Evolutionary conservation across 2,329 filamentous ascomycete species (phyloP).

Genomic region (Capronia coronata): DNA sequence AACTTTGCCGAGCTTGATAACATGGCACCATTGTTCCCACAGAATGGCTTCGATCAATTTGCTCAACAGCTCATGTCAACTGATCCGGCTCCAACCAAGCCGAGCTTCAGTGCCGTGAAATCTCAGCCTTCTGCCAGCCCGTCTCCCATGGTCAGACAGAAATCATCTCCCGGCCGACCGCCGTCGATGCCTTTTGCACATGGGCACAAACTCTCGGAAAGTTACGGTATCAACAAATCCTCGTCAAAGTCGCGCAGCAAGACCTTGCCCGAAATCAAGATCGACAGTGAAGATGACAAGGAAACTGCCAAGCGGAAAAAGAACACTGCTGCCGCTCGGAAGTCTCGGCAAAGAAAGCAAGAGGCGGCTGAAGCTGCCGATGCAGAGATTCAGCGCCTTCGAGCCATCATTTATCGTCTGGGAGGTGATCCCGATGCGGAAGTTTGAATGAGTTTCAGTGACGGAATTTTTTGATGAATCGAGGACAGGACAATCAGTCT

Average conservation of each 20-base stretch:
- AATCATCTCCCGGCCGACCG: constrained; percentile 34
- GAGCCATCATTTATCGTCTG: constrained; percentile 24
- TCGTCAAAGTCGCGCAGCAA: constrained; percentile 61
- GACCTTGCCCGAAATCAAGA: constrained; percentile 63
- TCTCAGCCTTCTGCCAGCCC: constrained; percentile 6
- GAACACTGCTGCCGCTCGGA: constrained; percentile 82
- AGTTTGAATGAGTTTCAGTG: neutral
- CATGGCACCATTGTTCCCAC: constrained; percentile 27
- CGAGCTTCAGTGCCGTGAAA: constrained; percentile 14
- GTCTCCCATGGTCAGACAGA: constrained; percentile 28
- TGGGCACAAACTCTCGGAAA: constrained; percentile 56
- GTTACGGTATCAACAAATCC: constrained; percentile 54
- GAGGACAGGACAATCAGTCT: neutral
- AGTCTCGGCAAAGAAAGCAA: constrained; percentile 77
- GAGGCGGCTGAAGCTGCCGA: constrained; percentile 66
- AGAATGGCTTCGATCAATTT: constrained; percentile 24
- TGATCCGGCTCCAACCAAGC: constrained; percentile 20
- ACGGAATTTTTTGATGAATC: neutral
- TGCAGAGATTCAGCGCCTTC: constrained; percentile 28
- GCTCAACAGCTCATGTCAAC: constrained; percentile 29
- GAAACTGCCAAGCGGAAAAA: constrained; percentile 82
- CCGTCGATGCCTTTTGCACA: constrained; percentile 36
- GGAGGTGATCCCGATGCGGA: constrained; percentile 26
- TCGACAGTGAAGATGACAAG: constrained; percentile 65
- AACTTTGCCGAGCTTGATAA: constrained; percentile 24